phyloP scores from a whole-genome alignment of 176 grass and related monocot genomes.

The Phyllostachys edulis region DNA sequence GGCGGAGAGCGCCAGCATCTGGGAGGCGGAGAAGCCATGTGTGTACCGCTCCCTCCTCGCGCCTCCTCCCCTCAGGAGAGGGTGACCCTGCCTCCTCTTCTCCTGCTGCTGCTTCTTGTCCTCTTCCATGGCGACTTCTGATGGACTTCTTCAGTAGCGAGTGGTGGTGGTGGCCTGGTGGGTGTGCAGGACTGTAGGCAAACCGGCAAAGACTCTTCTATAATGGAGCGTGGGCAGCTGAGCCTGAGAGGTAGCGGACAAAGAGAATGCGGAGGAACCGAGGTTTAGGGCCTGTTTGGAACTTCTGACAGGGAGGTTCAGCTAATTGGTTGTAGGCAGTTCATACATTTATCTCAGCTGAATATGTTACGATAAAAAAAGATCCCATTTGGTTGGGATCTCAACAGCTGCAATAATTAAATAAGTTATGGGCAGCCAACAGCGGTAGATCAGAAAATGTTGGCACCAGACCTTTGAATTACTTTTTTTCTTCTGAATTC shows the following conservation, averaged over 20 bases:
- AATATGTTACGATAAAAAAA: neutral
- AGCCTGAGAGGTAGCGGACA: constrained; percentile 3
- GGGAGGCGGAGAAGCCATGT: constrained; percentile 75
- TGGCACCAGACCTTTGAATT: neutral
- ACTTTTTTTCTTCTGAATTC: neutral
- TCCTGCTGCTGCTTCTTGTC: neutral
- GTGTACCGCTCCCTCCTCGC: constrained; percentile 43
- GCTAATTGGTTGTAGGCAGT: too few relatives aligned
- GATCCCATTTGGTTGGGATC: neutral
- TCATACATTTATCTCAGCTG: neutral
- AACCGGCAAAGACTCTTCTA: neutral
- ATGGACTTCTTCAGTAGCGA: neutral
- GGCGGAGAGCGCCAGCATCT: constrained; percentile 60
- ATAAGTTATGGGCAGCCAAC: neutral
- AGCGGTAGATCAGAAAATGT: neutral
- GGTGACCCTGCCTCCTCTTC: constrained; percentile 50
- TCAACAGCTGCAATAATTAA: neutral
- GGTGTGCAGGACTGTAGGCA: neutral
- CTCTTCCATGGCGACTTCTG: constrained; percentile 31
- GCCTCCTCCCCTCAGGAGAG: constrained; percentile 54
- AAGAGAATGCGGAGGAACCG: neutral
- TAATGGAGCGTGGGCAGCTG: constrained; percentile 5
- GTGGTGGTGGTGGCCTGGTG: neutral
- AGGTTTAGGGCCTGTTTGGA: too few relatives aligned
- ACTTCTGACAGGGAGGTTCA: too few relatives aligned